Evolutionary conservation across 306 rosid species (phyloP).

Genomic region (Amphicarpaea edgeworthii): DNA sequence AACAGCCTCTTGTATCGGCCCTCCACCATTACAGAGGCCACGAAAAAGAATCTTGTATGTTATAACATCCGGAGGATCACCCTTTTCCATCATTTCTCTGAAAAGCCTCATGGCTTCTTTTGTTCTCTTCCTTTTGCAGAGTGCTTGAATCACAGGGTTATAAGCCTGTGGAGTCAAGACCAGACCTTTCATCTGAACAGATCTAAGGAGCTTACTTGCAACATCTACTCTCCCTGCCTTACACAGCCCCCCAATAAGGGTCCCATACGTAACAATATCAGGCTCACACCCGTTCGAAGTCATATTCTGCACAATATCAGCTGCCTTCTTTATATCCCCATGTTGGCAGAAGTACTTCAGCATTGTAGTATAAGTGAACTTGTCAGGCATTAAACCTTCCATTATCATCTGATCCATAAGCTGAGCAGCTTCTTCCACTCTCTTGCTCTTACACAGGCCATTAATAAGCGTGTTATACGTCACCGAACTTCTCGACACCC

Average conservation of each 20-base stretch:
- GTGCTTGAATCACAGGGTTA: conserved; percentile 79
- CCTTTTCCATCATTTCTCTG: conserved; percentile 89
- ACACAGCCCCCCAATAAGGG: conserved; percentile 83
- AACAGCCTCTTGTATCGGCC: conserved; percentile 85
- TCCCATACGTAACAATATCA: conserved; percentile 84
- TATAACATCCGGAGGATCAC: conserved; percentile 76
- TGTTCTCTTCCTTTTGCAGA: conserved; percentile 74
- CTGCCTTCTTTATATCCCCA: conserved; percentile 84
- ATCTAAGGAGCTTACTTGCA: conserved; percentile 86
- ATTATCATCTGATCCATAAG: conserved; percentile 97
- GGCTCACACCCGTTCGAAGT: conserved; percentile 80
- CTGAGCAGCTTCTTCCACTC: conserved; percentile 88
- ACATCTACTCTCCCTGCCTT: conserved; percentile 83
- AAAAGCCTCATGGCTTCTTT: conserved; percentile 87
- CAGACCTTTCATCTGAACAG: conserved; percentile 89
- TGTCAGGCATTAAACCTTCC: conserved; percentile 90
- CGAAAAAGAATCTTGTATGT: conserved; percentile 80
- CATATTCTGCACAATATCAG: conserved; percentile 91
- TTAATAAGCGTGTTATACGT: conserved; percentile 87
- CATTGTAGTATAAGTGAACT: conserved; percentile 89
- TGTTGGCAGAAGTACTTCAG: conserved; percentile 75
- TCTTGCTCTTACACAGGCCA: conserved; percentile 77
- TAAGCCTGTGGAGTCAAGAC: conserved; percentile 80
- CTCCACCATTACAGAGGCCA: conserved; percentile 93
- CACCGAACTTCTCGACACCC: conserved; percentile 83